These are phyloP conservation scores for Aspergillus neotritici DNA, from an alignment of 2,329 filamentous ascomycete genomes.

Conservation along the genomic window DNA sequence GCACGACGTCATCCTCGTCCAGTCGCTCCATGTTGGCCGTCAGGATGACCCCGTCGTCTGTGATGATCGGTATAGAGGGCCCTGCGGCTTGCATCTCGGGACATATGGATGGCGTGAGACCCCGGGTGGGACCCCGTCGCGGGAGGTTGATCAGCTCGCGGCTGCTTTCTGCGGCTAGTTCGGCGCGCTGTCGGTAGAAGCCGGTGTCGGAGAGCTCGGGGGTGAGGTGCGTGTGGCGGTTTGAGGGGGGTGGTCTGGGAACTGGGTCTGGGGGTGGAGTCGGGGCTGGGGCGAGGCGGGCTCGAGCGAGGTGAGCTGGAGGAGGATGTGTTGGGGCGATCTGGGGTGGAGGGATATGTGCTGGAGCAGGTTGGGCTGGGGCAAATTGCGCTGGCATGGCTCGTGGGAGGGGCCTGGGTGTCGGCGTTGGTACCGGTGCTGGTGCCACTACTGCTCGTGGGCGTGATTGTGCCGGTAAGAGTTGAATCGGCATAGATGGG, in stretches of 20 bases:
- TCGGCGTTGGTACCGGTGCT: too few relatives aligned
- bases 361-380: background rate
- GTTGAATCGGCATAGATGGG: background rate
- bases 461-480: background rate
- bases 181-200: slow-evolving; percentile 21
- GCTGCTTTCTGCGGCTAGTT: slow-evolving; percentile 19
- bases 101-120: background rate
- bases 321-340: background rate
- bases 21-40: slow-evolving; percentile 20
- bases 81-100: background rate
- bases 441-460: too few relatives aligned
- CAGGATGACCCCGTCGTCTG: slow-evolving; percentile 23
- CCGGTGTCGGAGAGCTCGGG: slow-evolving; percentile 27
- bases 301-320: slow-evolving; percentile 1
- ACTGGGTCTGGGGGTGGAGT: background rate
- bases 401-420: too few relatives aligned
- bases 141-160: slow-evolving; percentile 28
- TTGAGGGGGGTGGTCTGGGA: background rate
- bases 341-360: background rate
- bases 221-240: slow-evolving; percentile 1
- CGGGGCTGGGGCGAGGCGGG: background rate
- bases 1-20: background rate
- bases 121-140: background rate
- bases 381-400: background rate
- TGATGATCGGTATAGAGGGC: slow-evolving; percentile 14